Conservation (phyloP, 2,329 filamentous ascomycete species). For the Fusarium floridanum region DNA sequence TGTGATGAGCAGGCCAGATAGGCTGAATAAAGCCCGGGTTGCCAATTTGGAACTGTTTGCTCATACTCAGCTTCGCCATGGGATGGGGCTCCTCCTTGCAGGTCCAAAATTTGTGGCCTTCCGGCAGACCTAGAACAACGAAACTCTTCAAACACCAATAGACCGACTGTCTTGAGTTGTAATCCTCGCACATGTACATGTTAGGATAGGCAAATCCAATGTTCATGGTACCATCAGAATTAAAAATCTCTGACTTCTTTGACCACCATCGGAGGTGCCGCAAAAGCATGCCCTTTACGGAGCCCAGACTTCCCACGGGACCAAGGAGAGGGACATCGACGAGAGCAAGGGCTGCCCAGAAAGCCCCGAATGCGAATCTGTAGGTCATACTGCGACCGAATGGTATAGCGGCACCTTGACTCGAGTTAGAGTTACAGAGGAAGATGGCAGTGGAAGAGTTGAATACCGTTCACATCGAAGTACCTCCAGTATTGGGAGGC, state of each 20-base stretch:
- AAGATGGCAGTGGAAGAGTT: not conserved
- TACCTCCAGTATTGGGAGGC: constrained; percentile 59
- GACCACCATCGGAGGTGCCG: constrained; percentile 66
- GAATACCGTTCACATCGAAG: constrained; percentile 58
- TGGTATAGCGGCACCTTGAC: constrained; percentile 61
- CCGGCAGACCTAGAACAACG: constrained; percentile 54
- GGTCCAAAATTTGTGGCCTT: constrained; percentile 36
- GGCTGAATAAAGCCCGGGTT: not conserved
- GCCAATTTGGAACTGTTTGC: not conserved
- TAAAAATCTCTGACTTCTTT: constrained; percentile 55
- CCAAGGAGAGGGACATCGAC: constrained; percentile 53
- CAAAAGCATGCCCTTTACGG: constrained; percentile 61
- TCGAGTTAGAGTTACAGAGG: not conserved
- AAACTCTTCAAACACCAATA: constrained; percentile 68
- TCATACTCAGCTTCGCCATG: not conserved
- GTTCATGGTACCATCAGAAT: constrained; percentile 61
- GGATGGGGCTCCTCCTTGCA: constrained; percentile 24
- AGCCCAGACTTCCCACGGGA: constrained; percentile 53
- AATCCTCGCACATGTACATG: constrained; percentile 67
- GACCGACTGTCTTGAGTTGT: constrained; percentile 66
- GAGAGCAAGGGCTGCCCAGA: constrained; percentile 60
- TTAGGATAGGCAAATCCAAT: constrained; percentile 59
- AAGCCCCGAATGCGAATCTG: constrained; percentile 61
- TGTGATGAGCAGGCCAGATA: constrained; percentile 52
- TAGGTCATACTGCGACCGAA: constrained; percentile 64